Evolutionary conservation across 768 basidiomycete species (phyloP).

Genomic region (Cytidiella melzeri): DNA sequence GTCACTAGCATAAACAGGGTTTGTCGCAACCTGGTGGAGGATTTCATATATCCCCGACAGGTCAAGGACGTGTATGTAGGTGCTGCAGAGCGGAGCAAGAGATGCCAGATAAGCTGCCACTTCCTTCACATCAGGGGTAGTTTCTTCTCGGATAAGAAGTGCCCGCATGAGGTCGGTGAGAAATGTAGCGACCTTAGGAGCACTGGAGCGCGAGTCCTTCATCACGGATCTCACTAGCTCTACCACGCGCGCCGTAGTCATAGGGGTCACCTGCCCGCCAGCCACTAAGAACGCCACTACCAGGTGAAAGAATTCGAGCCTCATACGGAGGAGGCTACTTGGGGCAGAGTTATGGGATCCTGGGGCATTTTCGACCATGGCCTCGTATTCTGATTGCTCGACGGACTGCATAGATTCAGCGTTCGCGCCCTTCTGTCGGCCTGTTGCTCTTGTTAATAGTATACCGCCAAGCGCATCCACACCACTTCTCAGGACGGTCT

Average conservation of each 20-base stretch:
- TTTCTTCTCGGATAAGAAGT: constrained; percentile 40
- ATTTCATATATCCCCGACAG: constrained; percentile 46
- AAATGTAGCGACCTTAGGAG: constrained; percentile 42
- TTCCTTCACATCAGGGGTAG: constrained; percentile 38
- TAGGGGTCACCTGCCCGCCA: constrained; percentile 41
- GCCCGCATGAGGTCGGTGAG: constrained; percentile 45
- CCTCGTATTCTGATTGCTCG: constrained; percentile 22
- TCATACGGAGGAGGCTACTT: constrained; percentile 53
- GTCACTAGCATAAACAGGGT: constrained; percentile 47
- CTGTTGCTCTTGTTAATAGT: constrained; percentile 37
- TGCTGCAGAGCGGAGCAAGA: constrained; percentile 48
- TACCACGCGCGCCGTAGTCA: constrained; percentile 37
- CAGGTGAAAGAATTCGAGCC: constrained; percentile 57
- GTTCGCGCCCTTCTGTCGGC: constrained; percentile 46
- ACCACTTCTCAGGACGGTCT: constrained; percentile 57
- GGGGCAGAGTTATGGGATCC: too few species aligned
- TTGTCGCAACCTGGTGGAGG: constrained; percentile 38
- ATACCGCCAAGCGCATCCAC: constrained; percentile 61
- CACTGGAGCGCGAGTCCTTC: constrained; percentile 40
- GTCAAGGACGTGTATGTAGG: constrained; percentile 40
- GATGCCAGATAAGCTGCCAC: constrained; percentile 48
- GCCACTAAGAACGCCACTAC: constrained; percentile 42
- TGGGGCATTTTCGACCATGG: constrained; percentile 34
- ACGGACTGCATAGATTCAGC: constrained; percentile 29
- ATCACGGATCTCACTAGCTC: constrained; percentile 54